Evolutionary conservation across 2,329 filamentous ascomycete genomes (phyloP), one percentile per base, ranked within the genome.

Genomic region (Cercospora sesami): DNA sequence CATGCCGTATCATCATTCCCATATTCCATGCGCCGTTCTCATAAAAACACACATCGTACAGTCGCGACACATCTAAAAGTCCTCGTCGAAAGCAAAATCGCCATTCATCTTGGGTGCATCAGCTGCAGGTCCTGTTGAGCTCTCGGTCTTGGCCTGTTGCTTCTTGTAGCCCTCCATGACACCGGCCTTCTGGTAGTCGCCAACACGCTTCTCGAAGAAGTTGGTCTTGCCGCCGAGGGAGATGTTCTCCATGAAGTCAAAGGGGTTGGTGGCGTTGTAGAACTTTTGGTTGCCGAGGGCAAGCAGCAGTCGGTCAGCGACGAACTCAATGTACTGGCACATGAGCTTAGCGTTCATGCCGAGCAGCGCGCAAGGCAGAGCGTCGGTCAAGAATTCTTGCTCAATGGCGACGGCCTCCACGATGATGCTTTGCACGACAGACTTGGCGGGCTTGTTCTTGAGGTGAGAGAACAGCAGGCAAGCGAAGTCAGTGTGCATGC

Each of bases 211-310:
- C 91, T 99, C 95, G 81, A 99, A 99, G 89, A 99, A 99, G 89
- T 99, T 99, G 81, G 95, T 99, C 91, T 99, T 99, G 83, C 95
- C 95, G 63, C 93, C 92, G 10, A 99, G 88, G 23, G 95, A 98
- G 82, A 99, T 99, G 84, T 97, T 97, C 87, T 99, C 95, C 95
- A 99, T 99, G 83, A 99, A 99, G 86, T 99, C 95, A 81, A 99
- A 99, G 80, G 95, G 95, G 85, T 99, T 99, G 80, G 90, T 88
- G 28, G 91, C 86, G 79, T 95, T 92, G 89, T 96, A 99, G 77
- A 91, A 86, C 87, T 97, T 98, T 76, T 91, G 87, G 82, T 97
- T 97, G 78, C 95, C 95, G 58, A 99, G 91, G 33, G 95, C 90
- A 68, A 98, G 85, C 39, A 99, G 88, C 39, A 99, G 90, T 76